These are phyloP conservation scores for Limnanthes douglasii DNA, from an alignment of 345 rosid genomes.

Conservation along the genomic window DNA sequence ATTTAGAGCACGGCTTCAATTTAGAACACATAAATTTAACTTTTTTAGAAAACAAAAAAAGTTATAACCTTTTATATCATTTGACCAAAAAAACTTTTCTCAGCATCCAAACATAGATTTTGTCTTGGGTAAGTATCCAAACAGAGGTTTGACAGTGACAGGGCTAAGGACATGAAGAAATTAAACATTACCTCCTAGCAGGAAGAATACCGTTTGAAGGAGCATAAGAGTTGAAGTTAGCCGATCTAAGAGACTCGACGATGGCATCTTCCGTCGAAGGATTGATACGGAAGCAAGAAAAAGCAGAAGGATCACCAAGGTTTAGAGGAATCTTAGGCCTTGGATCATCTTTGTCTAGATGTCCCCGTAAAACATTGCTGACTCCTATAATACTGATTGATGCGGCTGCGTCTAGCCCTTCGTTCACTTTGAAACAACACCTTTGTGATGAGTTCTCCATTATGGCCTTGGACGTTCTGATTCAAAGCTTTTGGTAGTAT, in stretches of 20 bases:
- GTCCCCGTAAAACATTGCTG: neutral
- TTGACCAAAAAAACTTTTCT: neutral
- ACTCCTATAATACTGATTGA: neutral
- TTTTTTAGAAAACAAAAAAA: neutral
- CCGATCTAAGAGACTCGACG: slow-evolving; percentile 9
- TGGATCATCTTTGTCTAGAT: neutral
- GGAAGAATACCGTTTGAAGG: slow-evolving; percentile 5
- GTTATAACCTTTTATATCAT: neutral
- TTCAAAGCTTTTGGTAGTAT: too few relatives aligned
- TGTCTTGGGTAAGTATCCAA: neutral
- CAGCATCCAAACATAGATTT: neutral
- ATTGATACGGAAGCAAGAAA: slow-evolving; percentile 11
- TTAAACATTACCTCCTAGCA: slow-evolving; percentile 10
- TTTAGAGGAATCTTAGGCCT: slow-evolving; percentile 9
- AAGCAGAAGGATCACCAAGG: slow-evolving; percentile 17
- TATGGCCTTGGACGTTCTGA: too few relatives aligned
- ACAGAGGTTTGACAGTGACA: neutral
- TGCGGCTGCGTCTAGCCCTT: slow-evolving; percentile 1
- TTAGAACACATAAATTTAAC: neutral
- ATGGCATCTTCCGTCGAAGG: slow-evolving; percentile 11
- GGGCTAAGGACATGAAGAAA: neutral
- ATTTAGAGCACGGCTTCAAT: neutral
- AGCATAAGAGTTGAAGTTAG: slow-evolving; percentile 11
- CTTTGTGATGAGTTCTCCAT: slow-evolving; percentile 2
- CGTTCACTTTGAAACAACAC: slow-evolving; percentile 10